These are phyloP conservation scores for Fusarium sp. DNA, from an alignment of 2,329 filamentous ascomycete species.

Conservation along the genomic window DNA sequence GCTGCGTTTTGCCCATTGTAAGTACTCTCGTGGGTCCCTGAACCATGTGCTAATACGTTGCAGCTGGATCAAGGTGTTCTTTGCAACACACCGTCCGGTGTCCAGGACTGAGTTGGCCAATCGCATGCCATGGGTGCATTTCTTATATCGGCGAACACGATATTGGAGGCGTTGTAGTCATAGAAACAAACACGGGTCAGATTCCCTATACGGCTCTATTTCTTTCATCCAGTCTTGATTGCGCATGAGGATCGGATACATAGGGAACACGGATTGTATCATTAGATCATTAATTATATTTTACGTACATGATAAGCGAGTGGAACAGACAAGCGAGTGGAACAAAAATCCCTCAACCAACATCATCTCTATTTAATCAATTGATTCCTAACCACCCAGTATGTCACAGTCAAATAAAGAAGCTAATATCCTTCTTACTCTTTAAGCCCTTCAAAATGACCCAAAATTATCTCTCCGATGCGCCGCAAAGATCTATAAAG, in stretches of 20 bases:
- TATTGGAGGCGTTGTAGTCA: not conserved
- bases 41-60: not conserved
- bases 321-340: too few relatives aligned
- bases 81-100: constrained; percentile 50
- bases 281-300: not conserved
- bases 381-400: too few relatives aligned
- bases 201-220: not conserved
- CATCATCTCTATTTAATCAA: too few relatives aligned
- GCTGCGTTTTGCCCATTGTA: constrained; percentile 65
- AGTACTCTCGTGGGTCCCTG: not conserved
- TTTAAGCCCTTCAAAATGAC: too few relatives aligned
- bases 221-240: not conserved
- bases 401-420: too few relatives aligned
- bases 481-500: too few relatives aligned
- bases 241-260: not conserved
- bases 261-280: not conserved
- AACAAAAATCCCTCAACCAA: too few relatives aligned
- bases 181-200: not conserved
- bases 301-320: too few relatives aligned
- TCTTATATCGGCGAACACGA: not conserved
- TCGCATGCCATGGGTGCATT: not conserved
- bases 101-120: constrained; percentile 40
- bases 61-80: constrained; percentile 51
- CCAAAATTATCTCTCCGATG: too few relatives aligned
- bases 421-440: too few relatives aligned